Evolutionary conservation across 2,329 filamentous ascomycete genomes (phyloP), one percentile per base, ranked within the genome.

Genomic region (Lachnellula suecica): DNA sequence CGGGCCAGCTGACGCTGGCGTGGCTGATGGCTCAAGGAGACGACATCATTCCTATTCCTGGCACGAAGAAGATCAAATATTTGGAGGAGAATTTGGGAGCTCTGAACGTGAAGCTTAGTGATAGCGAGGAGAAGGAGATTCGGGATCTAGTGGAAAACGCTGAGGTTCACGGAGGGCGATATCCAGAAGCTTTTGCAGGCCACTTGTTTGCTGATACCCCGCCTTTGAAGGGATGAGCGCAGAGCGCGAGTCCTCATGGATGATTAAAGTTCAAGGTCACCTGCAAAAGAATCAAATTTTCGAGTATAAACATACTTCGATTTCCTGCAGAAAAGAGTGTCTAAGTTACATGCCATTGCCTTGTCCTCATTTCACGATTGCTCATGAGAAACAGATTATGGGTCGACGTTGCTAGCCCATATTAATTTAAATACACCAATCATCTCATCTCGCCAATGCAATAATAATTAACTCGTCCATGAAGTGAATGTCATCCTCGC

Each of bases 21-120:
- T 88, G 84, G 83, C 59, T 88, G 51, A 60, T 84, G 57, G 76
- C 76, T 4, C 82, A 87, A 60, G 81, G 80, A 0, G 72, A 78
- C 2, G 79, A 84, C 58, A 72, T 87, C 45, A 77, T 83, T 60
- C 81, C 85, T 0, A 87, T 79, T 46, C 81, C 75, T 0, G 78
- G 76, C 2, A 80, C 77, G 0, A 78, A 74, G 64, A 74, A 65
- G 49, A 65, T 75, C 34, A 70, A 71, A 58, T 76, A 74, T 51
- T 61, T 81, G 24, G 72, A 78, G 51, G 71, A 79, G 50, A 80
- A 80, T 44, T 59, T 65, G 11, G 63, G 53, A n/a, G 65, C 68
- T 0, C 46, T 68, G 4, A 47, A 69, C 23, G 61, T 74, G 15
- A 56, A 63, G 40, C 47, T 74, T 13, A 70, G 66, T 17, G 58